Evolutionary conservation across 768 basidiomycete genomes (phyloP), one percentile per base, ranked within the genome.

Genomic region (Tephrocybe sp.): DNA sequence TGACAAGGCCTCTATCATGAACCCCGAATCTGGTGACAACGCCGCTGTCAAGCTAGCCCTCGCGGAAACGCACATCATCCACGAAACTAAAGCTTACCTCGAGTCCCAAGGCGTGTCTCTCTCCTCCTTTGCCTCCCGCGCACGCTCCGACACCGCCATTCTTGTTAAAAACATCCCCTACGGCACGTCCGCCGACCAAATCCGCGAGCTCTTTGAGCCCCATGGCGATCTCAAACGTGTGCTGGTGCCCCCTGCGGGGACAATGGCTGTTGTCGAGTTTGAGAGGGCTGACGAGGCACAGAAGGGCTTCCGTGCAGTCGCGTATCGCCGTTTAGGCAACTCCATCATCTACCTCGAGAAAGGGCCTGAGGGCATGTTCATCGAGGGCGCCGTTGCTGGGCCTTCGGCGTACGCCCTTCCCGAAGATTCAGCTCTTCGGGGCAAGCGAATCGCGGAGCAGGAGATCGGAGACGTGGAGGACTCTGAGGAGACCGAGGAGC

Each of bases 81-180:
- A 89, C 52, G 96, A 98, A 66, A 98, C 95, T 1, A 97, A 96
- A 62, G 69, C 84, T 0, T 97, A 91, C 66, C 81, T 98, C 15
- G 91, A 94, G 62, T 76, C 79, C 2, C 82, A 89, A 49, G 87
- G 87, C 13, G 83, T 89, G 49, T 63, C 83, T 16, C 67, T 89
- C 1, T 74, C 80, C 2, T 73, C 83, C 0, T 85, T 89, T 55
- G 72, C 76, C 3, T 68, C 76, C 1, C 68, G 67, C 11, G 70
- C 70, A 3, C 76, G 82, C 12, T 95, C 92, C 0, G 83, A 88
- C 58, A 95, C 90, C 0, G 83, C 77, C 27, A 85, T 98, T 53
- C 79, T 99, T 15, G 89, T 98, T 54, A 98, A 98, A 73, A 98
- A 98, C 69, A 92, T 99, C 37, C 96, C 97, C 0, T 96, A 89